Conservation (phyloP, 805 yeast species). For the Huiozyma sinensis region DNA sequence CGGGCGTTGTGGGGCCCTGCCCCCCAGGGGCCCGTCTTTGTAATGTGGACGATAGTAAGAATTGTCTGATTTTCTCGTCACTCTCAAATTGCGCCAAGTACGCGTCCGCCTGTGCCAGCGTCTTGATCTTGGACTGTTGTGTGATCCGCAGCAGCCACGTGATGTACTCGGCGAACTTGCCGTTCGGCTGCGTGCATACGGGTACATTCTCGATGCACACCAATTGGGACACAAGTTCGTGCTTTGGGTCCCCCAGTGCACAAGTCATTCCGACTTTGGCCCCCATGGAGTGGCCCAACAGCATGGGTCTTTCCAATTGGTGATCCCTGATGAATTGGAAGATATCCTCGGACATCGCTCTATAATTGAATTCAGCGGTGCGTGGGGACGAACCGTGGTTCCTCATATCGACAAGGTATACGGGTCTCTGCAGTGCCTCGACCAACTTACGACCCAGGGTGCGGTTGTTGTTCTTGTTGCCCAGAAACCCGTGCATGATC, state of each 20-base stretch:
- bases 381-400: constrained; percentile 94
- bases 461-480: constrained; percentile 70
- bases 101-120: constrained; percentile 57
- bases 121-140: constrained; percentile 34
- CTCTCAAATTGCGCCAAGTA: constrained; percentile 54
- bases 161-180: constrained; percentile 58
- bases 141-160: constrained; percentile 49
- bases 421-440: constrained; percentile 39
- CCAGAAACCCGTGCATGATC: constrained; percentile 83
- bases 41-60: constrained; percentile 40
- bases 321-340: constrained; percentile 50
- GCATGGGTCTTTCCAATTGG: constrained; percentile 36
- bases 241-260: constrained; percentile 53
- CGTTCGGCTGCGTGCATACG: constrained; percentile 45
- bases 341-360: constrained; percentile 78
- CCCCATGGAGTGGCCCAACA: constrained; percentile 84
- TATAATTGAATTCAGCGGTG: constrained; percentile 57
- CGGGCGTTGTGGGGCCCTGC: constrained; percentile 18
- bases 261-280: constrained; percentile 90
- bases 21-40: constrained; percentile 11
- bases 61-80: constrained; percentile 54
- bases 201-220: constrained; percentile 90
- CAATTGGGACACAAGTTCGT: constrained; percentile 39
- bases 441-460: constrained; percentile 59
- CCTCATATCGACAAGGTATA: constrained; percentile 66